phyloP scores from a whole-genome alignment of 768 basidiomycete genomes.

The Collybiopsis confluens region DNA sequence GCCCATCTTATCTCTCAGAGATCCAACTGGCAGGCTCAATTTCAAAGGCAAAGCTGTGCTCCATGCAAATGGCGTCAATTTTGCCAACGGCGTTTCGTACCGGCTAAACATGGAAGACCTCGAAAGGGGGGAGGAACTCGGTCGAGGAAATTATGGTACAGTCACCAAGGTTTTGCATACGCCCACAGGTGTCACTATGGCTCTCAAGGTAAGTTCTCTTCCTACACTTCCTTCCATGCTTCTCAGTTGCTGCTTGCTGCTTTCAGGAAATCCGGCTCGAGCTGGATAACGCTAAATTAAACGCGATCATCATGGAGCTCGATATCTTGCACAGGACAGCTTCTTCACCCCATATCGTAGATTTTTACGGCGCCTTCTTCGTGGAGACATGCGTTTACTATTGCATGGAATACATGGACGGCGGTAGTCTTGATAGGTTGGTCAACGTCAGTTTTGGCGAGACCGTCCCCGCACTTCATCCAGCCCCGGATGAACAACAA shows the following conservation, averaged over 20 bases:
- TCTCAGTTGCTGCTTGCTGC: not conserved
- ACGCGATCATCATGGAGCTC: constrained; percentile 97
- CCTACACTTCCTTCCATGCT: no score
- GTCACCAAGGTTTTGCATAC: constrained; percentile 94
- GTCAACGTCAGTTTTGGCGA: constrained; percentile 27
- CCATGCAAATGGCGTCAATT: constrained; percentile 80
- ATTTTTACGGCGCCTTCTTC: constrained; percentile 99
- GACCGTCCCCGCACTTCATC: constrained; percentile 4
- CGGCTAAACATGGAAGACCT: constrained; percentile 94
- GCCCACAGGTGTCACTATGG: constrained; percentile 95
- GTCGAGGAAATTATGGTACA: constrained; percentile 95
- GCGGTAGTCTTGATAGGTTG: constrained; percentile 90
- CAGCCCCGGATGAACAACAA: constrained; percentile 12
- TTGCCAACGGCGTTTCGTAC: constrained; percentile 86
- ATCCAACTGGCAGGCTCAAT: constrained; percentile 93
- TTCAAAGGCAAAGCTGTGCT: constrained; percentile 92
- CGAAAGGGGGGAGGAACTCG: constrained; percentile 87
- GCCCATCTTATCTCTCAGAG: constrained; percentile 41
- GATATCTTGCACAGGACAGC: constrained; percentile 83
- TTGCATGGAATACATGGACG: constrained; percentile 99
- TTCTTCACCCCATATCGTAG: constrained; percentile 90
- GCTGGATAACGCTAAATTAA: constrained; percentile 88
- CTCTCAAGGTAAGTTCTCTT: constrained; percentile 91
- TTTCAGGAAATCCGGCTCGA: constrained; percentile 94
- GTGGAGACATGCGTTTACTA: constrained; percentile 99